These are phyloP conservation scores for Suillus cothurnatus DNA, from an alignment of 768 basidiomycete genomes.

Conservation along the genomic window DNA sequence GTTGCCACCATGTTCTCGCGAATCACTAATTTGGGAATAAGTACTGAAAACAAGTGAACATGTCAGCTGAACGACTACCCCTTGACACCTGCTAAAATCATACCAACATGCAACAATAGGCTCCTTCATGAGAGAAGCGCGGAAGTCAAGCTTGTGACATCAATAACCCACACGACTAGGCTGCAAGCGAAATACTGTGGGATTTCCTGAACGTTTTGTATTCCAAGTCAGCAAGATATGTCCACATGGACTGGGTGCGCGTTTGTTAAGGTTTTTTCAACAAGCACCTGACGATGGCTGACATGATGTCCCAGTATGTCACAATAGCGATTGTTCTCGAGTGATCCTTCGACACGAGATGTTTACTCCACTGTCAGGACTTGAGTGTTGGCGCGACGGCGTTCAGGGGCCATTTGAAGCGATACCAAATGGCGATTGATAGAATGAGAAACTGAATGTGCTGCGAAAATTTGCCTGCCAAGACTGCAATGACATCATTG, in stretches of 20 bases:
- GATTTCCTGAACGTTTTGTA: not conserved
- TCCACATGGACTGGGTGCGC: not conserved
- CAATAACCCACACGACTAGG: not conserved
- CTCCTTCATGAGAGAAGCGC: no score
- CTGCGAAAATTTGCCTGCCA: not conserved
- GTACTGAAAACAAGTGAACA: not conserved
- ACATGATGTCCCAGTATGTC: not conserved
- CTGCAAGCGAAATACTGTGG: not conserved
- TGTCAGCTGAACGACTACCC: not conserved
- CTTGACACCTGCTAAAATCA: not conserved
- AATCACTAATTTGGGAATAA: not conserved
- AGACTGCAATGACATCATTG: not conserved
- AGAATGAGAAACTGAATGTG: not conserved
- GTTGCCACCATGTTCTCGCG: not conserved
- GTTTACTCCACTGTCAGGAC: not conserved
- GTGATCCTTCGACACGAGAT: no score
- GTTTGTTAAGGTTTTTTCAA: not conserved
- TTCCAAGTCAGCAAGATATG: not conserved
- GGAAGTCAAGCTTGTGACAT: not conserved
- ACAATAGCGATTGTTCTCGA: no score
- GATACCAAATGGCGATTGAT: not conserved
- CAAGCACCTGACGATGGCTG: not conserved
- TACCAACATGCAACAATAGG: not conserved
- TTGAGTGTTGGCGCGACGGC: not conserved
- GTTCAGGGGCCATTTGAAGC: not conserved